phyloP scores from a whole-genome alignment of 345 rosid species.

The Aquilaria malaccensis region DNA sequence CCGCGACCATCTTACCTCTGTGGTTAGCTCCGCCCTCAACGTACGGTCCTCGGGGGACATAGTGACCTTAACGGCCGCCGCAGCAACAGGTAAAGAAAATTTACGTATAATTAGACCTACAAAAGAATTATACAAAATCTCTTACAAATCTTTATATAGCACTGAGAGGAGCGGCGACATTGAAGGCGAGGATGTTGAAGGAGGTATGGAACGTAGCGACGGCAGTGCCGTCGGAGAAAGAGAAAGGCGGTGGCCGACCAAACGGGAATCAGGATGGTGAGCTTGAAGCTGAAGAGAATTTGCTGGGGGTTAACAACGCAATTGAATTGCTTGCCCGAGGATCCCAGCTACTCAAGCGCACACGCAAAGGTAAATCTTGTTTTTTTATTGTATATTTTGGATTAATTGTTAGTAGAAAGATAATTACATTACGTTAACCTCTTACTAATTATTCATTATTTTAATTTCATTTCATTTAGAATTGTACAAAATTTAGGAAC shows the following conservation, averaged over 20 bases:
- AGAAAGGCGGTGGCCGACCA: conserved; percentile 53
- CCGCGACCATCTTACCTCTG: conserved; percentile 69
- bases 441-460: no score
- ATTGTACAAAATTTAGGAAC: no score
- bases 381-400: neutral
- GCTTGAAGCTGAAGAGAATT: conserved; percentile 73
- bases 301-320: conserved; percentile 70
- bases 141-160: conserved; percentile 26
- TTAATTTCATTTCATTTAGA: no score
- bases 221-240: conserved; percentile 78
- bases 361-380: conserved; percentile 62
- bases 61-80: conserved; percentile 83
- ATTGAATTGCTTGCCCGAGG: conserved; percentile 81
- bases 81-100: conserved; percentile 60
- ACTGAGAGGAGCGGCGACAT: conserved; percentile 77
- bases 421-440: no score
- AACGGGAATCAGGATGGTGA: conserved; percentile 79
- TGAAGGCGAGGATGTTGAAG: conserved; percentile 76
- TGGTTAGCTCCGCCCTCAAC: conserved; percentile 74
- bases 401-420: no score
- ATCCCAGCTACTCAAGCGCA: conserved; percentile 93
- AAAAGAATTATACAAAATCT: no score
- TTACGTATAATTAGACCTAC: neutral
- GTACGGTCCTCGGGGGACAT: conserved; percentile 79
- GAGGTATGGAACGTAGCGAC: conserved; percentile 96